Evolutionary conservation across 225 moss, liverwort and hornwort species (phyloP).

Genomic region (Antitrichia curtipendula): DNA sequence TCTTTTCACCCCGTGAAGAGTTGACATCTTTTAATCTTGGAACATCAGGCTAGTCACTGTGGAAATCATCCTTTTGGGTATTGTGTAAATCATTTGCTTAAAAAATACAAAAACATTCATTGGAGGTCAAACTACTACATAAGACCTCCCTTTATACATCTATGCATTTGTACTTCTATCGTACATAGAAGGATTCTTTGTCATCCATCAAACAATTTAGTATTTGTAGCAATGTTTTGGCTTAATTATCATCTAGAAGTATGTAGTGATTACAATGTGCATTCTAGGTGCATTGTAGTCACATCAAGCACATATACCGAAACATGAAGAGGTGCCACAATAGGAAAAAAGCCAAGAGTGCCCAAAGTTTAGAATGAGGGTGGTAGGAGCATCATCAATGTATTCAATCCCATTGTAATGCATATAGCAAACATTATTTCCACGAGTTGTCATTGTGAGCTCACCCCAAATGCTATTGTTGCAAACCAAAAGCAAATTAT

Average conservation of each 20-base stretch:
- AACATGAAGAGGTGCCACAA: not conserved
- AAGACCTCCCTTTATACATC: not conserved
- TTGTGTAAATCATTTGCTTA: not conserved
- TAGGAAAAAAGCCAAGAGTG: not conserved
- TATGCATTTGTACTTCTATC: not conserved
- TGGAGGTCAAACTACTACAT: not conserved
- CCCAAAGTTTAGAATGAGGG: not conserved
- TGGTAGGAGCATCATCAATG: not conserved
- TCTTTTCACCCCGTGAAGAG: not conserved
- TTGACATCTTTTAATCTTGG: not conserved
- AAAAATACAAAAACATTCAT: not conserved
- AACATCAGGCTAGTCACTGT: fast-evolving
- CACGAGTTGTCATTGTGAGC: not conserved
- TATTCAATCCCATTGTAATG: constrained; percentile 7
- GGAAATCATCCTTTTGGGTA: not conserved
- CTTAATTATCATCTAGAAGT: not conserved
- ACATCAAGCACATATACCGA: not conserved
- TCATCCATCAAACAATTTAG: no score
- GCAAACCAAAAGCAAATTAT: not conserved
- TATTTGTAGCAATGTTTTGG: fast-evolving
- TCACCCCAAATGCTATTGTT: constrained; percentile 7
- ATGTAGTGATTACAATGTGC: not conserved
- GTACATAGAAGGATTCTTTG: no score
- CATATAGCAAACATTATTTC: not conserved
- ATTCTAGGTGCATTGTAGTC: not conserved